Evolutionary conservation across 176 grass and related monocot genomes (phyloP).

Genomic region (Ananas comosus): DNA sequence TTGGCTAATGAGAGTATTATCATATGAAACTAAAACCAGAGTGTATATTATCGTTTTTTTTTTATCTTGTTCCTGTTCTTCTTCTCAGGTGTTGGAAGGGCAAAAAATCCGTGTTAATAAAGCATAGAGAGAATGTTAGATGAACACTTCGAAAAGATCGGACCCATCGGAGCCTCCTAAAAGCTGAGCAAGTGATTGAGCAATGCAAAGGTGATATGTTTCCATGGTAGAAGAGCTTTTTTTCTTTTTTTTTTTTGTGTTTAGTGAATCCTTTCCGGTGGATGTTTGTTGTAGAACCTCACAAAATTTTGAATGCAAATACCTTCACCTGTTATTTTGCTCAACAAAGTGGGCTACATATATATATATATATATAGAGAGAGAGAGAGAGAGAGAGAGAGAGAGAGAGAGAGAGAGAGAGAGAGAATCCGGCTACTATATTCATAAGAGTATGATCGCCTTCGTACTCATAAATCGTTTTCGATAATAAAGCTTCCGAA

Average conservation of each 20-base stretch:
- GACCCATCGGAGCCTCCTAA: neutral
- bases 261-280: neutral
- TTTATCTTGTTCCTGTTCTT: no score
- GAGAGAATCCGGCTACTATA: no score
- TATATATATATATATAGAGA: no score
- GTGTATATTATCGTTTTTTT: no score
- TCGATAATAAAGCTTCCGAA: no score
- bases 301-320: constrained; percentile 2
- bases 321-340: neutral
- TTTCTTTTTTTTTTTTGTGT: no score
- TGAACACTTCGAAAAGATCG: neutral
- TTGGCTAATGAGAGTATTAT: no score
- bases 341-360: neutral
- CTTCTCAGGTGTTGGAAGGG: constrained; percentile 82
- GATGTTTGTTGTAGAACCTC: neutral
- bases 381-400: no score
- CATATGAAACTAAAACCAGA: no score
- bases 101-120: constrained; percentile 93
- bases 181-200: neutral
- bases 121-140: constrained; percentile 37
- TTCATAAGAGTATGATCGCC: no score
- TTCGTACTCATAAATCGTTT: no score
- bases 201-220: neutral
- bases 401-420: no score
- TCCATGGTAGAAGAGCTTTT: neutral